Evolutionary conservation across 2,329 filamentous ascomycete species (phyloP).

Genomic region (Calonectria hawksworthii): DNA sequence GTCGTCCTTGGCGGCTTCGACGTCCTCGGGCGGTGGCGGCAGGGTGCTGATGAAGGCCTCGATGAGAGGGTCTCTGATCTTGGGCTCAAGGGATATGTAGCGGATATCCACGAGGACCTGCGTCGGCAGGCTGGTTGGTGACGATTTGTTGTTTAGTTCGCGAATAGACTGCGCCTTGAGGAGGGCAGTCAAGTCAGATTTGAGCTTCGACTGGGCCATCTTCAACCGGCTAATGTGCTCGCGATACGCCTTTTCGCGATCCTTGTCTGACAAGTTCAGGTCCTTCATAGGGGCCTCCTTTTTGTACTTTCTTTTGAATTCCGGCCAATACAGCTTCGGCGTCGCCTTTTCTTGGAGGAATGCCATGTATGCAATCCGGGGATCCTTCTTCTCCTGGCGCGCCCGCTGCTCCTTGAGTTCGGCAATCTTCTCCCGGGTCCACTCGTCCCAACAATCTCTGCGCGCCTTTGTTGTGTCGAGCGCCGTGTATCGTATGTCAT

Average conservation of each 20-base stretch:
- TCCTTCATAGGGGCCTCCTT: slow-evolving; percentile 87
- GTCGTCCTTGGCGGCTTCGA: slow-evolving; percentile 59
- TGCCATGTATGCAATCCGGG: slow-evolving; percentile 83
- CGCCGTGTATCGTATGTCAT: slow-evolving; percentile 89
- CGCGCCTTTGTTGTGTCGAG: slow-evolving; percentile 85
- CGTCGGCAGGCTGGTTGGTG: slow-evolving; percentile 70
- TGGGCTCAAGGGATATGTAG: slow-evolving; percentile 75
- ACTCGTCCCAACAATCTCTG: slow-evolving; percentile 86
- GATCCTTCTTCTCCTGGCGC: slow-evolving; percentile 84
- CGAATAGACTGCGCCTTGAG: slow-evolving; percentile 72
- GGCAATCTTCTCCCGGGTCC: slow-evolving; percentile 84
- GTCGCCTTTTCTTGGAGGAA: slow-evolving; percentile 87
- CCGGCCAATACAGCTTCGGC: slow-evolving; percentile 95
- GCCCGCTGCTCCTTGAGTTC: slow-evolving; percentile 79
- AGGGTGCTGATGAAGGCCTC: slow-evolving; percentile 76
- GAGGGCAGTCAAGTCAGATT: slow-evolving; percentile 76
- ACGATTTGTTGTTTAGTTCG: slow-evolving; percentile 71
- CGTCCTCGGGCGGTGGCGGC: slow-evolving; percentile 67
- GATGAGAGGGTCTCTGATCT: slow-evolving; percentile 74
- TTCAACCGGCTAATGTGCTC: slow-evolving; percentile 79
- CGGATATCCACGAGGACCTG: slow-evolving; percentile 76
- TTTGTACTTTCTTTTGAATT: slow-evolving; percentile 93
- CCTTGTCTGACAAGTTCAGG: slow-evolving; percentile 77
- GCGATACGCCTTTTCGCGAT: slow-evolving; percentile 84
- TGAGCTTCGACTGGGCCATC: slow-evolving; percentile 74